A percentile compares a stretch with the other conserved stretches of the same genome.
These are phyloP conservation scores for Neopestalotiopsis rosae DNA, from an alignment of 2,329 filamentous ascomycete genomes.

Conservation along the genomic window DNA sequence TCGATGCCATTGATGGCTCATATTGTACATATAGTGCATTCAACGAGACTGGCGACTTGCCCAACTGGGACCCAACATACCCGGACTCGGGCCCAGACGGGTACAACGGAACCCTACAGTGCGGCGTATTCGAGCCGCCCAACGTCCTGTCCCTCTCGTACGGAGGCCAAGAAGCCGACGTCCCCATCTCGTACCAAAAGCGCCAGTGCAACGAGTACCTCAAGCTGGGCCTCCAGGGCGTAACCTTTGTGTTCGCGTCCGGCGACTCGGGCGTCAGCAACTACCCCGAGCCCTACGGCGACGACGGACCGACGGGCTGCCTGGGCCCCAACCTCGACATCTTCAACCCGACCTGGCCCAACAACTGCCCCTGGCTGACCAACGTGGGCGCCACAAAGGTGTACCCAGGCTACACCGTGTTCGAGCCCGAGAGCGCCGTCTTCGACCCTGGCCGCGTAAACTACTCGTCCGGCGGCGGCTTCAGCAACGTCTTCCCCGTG, in stretches of 20 bases:
- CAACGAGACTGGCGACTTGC: slow-evolving; percentile 50
- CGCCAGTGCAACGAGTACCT: slow-evolving; percentile 47
- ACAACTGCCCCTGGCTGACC: slow-evolving; percentile 55
- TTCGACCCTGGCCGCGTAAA: slow-evolving; percentile 19
- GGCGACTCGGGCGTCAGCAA: slow-evolving; percentile 50
- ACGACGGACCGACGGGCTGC: slow-evolving; percentile 34
- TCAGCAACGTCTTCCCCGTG: slow-evolving; percentile 34
- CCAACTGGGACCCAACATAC: slow-evolving; percentile 44
- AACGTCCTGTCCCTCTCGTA: slow-evolving; percentile 58
- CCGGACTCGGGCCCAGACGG: slow-evolving; percentile 53
- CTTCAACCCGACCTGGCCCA: slow-evolving; percentile 52
- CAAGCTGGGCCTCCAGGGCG: slow-evolving; percentile 29
- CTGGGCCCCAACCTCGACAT: slow-evolving; percentile 40
- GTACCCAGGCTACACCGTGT: slow-evolving; percentile 23
- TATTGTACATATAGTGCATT: slow-evolving; percentile 55
- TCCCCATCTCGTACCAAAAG: slow-evolving; percentile 59
- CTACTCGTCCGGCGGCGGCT: slow-evolving; percentile 33
- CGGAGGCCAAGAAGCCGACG: slow-evolving; percentile 57
- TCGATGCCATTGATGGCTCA: slow-evolving; percentile 54
- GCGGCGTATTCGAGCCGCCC: slow-evolving; percentile 37
- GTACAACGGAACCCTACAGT: slow-evolving; percentile 50
- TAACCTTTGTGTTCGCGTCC: slow-evolving; percentile 48
- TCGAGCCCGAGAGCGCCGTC: slow-evolving; percentile 25
- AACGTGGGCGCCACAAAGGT: slow-evolving; percentile 43
- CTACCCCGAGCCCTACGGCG: slow-evolving; percentile 23